phyloP scores from a whole-genome alignment of 2,329 filamentous ascomycete species.

The Colletotrichum cuscutae region DNA sequence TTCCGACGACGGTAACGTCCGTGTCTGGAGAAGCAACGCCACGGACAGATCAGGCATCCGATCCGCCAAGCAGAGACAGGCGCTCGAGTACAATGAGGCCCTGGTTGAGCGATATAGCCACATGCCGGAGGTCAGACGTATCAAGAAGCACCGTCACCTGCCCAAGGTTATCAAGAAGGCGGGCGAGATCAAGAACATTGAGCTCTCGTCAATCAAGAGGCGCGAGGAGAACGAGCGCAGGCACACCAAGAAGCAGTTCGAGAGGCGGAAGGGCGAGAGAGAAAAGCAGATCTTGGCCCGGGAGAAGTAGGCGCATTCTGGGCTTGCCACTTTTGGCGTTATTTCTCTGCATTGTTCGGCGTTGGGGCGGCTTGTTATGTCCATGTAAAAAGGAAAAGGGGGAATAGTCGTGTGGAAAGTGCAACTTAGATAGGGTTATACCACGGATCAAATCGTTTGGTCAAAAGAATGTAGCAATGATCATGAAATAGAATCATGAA shows the following conservation, averaged over 20 bases:
- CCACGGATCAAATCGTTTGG: slow-evolving; percentile 16
- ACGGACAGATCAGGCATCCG: slow-evolving; percentile 87
- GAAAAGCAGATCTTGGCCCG: slow-evolving; percentile 90
- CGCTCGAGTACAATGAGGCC: slow-evolving; percentile 91
- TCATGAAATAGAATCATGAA: background rate
- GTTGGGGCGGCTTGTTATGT: slow-evolving; percentile 29
- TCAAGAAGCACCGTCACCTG: slow-evolving; percentile 89
- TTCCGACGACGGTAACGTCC: slow-evolving; percentile 89
- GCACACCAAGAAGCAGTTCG: slow-evolving; percentile 85
- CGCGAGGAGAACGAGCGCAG: slow-evolving; percentile 94
- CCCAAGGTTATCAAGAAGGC: slow-evolving; percentile 97
- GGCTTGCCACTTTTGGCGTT: background rate
- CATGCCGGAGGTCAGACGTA: slow-evolving; percentile 95
- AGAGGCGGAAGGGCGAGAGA: slow-evolving; percentile 79
- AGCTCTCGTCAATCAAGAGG: slow-evolving; percentile 87
- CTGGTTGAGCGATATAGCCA: slow-evolving; percentile 87
- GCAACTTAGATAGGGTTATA: slow-evolving; percentile 21
- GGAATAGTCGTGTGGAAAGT: slow-evolving; percentile 32
- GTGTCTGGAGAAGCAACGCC: slow-evolving; percentile 90
- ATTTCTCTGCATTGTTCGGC: slow-evolving; percentile 35
- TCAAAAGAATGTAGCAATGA: slow-evolving; percentile 7
- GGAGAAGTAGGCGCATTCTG: slow-evolving; percentile 58
- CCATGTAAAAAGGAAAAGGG: slow-evolving; percentile 17
- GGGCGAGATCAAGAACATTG: slow-evolving; percentile 90
- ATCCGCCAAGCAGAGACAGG: slow-evolving; percentile 83